Percentiles rank a stretch among this genome's conserved stretches.
Evolutionary conservation across 2,329 filamentous ascomycete genomes (phyloP).

Genomic region (Neofusicoccum laricinum): DNA sequence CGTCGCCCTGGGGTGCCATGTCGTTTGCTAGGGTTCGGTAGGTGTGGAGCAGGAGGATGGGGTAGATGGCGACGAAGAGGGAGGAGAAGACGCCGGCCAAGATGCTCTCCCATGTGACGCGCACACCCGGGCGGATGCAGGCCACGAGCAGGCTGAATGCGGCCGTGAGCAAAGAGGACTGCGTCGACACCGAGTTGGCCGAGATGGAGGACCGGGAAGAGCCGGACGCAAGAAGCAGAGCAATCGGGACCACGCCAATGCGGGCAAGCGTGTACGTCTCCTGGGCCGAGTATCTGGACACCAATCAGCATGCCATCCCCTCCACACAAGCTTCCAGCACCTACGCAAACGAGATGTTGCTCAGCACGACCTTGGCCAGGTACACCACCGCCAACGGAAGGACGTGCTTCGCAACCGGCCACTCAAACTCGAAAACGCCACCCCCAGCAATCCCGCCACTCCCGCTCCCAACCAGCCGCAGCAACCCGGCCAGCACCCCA

Average conservation of each 20-base stretch:
- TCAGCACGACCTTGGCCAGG: slow-evolving; percentile 50
- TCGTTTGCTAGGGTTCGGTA: slow-evolving; percentile 47
- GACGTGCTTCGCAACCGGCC: slow-evolving; percentile 45
- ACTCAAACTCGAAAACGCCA: slow-evolving; percentile 53
- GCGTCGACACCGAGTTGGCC: slow-evolving; percentile 46
- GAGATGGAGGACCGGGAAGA: slow-evolving; percentile 46
- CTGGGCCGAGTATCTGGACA: slow-evolving; percentile 46
- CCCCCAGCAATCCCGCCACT: slow-evolving; percentile 53
- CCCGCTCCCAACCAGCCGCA: slow-evolving; percentile 38
- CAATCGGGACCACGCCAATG: slow-evolving; percentile 50
- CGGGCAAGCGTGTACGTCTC: slow-evolving; percentile 53
- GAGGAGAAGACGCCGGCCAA: slow-evolving; percentile 53
- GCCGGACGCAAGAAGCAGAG: slow-evolving; percentile 48
- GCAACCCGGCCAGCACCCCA: slow-evolving; percentile 22
- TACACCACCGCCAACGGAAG: slow-evolving; percentile 51
- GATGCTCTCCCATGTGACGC: slow-evolving; percentile 52
- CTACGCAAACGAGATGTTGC: slow-evolving; percentile 54
- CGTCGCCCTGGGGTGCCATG: slow-evolving; percentile 44
- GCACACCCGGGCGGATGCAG: slow-evolving; percentile 43
- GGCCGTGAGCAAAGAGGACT: slow-evolving; percentile 51
- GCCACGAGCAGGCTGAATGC: slow-evolving; percentile 52
- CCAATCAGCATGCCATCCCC: neutral
- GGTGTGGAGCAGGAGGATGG: slow-evolving; percentile 49
- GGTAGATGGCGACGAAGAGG: slow-evolving; percentile 51
- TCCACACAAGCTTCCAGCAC: neutral